Evolutionary conservation across 257 asterid species (phyloP), one percentile per base, ranked within the genome.

Genomic region (Solanum peruvianum): DNA sequence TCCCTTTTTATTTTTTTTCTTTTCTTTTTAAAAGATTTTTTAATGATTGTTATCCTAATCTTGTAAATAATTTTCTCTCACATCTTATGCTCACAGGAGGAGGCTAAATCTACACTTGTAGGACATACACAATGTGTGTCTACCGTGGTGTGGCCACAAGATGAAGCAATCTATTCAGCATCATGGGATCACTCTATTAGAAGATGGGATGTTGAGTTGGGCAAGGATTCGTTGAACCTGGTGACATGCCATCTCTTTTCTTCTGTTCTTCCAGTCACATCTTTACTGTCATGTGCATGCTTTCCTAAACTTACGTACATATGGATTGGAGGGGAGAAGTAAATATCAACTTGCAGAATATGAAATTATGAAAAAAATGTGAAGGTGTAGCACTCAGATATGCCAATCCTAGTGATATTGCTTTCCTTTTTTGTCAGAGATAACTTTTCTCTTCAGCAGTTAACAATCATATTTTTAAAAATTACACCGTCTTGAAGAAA

Each of bases 161-260:
- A 56, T 82, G 93, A 84, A 71, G 90, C 95, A 87, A 89, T 97
- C 66, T 96, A 92, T 90, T 97, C 99, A 66, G 95, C 96, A 69
- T 95, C 99, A 82, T 97, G 99, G 98, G 99, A 97, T 91, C 98
- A 96, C 89, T 93, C 99, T 87, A 93, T 96, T 85, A 93, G 95
- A 92, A 94, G 92, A 90, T 97, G 99, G 99, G 99, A 97, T 90
- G 99, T 94, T 89, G 98, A 91, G 92, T 93, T 94, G 7, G 98
- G 99, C 90, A 93, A 92, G 90, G 95, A 94, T 88, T 87, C 92
- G 69, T 70, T 90, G 71, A 93, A 84, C 93, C 90, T 96, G 92
- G 99, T 97, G 86, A 91, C 41, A 37, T 75, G 76, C 60, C 39
- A 56, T 66, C 72, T 60, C 13, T 14, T 77, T 82, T 85, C 76